These are phyloP conservation scores for Periconia macrospinosa DNA, from an alignment of 2,329 filamentous ascomycete species.

Conservation along the genomic window DNA sequence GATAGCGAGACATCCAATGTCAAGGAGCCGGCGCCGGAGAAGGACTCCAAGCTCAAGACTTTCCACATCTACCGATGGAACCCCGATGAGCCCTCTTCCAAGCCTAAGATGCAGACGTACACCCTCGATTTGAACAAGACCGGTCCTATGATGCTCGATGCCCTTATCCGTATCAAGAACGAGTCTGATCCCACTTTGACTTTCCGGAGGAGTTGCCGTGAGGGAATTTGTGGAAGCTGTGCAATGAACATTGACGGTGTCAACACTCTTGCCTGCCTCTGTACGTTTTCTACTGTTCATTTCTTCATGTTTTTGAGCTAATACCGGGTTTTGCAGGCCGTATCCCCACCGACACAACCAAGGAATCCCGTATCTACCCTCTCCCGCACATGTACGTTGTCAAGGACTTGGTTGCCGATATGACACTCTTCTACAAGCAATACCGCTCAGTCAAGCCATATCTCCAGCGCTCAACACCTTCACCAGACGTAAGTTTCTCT, in stretches of 20 bases:
- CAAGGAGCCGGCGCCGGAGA: conserved; percentile 61
- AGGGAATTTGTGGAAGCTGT: conserved; percentile 98
- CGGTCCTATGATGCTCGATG: conserved; percentile 96
- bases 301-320: not conserved
- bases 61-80: conserved; percentile 99
- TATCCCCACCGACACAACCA: conserved; percentile 79
- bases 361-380: conserved; percentile 94
- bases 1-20: conserved; percentile 62
- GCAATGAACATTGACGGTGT: conserved; percentile 99
- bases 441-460: conserved; percentile 99
- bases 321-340: conserved; percentile 64
- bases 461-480: conserved; percentile 84
- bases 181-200: conserved; percentile 96
- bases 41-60: conserved; percentile 74
- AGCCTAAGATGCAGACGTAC: conserved; percentile 95
- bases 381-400: conserved; percentile 98
- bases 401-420: conserved; percentile 96
- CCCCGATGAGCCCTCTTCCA: conserved; percentile 86
- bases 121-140: conserved; percentile 98
- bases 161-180: conserved; percentile 98
- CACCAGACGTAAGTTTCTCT: conserved; percentile 70
- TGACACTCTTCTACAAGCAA: conserved; percentile 99
- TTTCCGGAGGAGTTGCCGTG: conserved; percentile 92
- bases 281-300: conserved; percentile 60
- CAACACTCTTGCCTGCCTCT: conserved; percentile 96